These are phyloP conservation scores for Candida methanosorbosa DNA, from an alignment of 805 yeast genomes.

Conservation along the genomic window DNA sequence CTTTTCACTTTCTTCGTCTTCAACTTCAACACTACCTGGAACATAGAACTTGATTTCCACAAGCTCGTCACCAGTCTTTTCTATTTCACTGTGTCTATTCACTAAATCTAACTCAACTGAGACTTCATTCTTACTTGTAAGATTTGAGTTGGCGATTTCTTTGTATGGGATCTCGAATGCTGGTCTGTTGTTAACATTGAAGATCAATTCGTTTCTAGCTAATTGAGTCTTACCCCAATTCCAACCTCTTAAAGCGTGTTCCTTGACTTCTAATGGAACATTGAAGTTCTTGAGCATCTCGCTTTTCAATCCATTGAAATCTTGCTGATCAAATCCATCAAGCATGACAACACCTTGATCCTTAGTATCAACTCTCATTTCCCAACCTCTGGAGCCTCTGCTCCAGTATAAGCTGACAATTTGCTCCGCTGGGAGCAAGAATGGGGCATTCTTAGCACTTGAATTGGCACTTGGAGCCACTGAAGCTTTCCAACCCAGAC, in stretches of 20 bases:
- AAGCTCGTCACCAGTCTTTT: conserved; percentile 85
- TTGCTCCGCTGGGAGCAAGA: conserved; percentile 81
- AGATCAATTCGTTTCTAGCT: conserved; percentile 84
- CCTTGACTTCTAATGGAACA: conserved; percentile 68
- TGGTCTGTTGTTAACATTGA: conserved; percentile 81
- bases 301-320: conserved; percentile 70
- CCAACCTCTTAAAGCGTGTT: conserved; percentile 97
- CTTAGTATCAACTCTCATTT: conserved; percentile 81
- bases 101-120: conserved; percentile 74
- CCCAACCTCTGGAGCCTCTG: conserved; percentile 87
- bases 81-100: conserved; percentile 33
- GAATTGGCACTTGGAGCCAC: conserved; percentile 33
- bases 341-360: conserved; percentile 77
- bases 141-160: conserved; percentile 73
- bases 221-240: conserved; percentile 96
- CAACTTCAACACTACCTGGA: conserved; percentile 66
- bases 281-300: conserved; percentile 73
- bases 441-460: conserved; percentile 57
- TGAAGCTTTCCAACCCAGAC: conserved; percentile 85
- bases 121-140: conserved; percentile 89
- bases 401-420: conserved; percentile 81
- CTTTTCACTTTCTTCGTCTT: conserved; percentile 19
- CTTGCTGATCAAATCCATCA: conserved; percentile 88
- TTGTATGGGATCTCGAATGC: conserved; percentile 84
- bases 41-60: conserved; percentile 91